These are phyloP conservation scores for Carpinus viminea DNA, from an alignment of 306 rosid species.

Conservation along the genomic window DNA sequence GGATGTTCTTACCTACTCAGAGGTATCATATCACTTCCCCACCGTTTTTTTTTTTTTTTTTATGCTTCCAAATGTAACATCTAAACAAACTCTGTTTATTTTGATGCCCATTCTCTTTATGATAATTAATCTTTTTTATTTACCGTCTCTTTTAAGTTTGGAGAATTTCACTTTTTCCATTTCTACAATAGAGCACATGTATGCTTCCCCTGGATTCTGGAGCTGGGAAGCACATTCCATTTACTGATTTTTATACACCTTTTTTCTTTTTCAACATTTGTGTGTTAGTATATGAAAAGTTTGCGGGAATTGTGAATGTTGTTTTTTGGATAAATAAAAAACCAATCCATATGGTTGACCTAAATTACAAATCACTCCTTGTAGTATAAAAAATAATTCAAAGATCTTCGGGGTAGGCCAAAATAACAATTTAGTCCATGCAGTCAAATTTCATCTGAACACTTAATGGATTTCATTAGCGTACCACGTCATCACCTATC, in stretches of 20 bases:
- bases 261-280: background rate
- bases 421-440: no score
- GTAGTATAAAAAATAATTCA: no score
- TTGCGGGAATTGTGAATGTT: background rate
- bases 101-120: background rate
- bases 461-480: no score
- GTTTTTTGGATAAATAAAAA: no score
- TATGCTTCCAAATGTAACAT: background rate
- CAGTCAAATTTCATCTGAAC: no score
- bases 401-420: no score
- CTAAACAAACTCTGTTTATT: background rate
- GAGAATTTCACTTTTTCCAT: conserved; percentile 12
- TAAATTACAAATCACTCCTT: no score
- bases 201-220: background rate
- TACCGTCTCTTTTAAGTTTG: background rate
- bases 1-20: conserved; percentile 53
- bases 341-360: no score
- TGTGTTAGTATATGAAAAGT: background rate
- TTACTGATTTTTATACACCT: background rate
- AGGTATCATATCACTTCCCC: conserved; percentile 39
- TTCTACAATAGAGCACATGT: background rate
- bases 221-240: background rate
- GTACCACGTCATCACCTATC: no score
- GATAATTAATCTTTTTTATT: background rate
- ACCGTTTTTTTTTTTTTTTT: background rate